These are phyloP conservation scores for Backusella psychrophila DNA, from an alignment of 192 early-diverging fungal genomes.

Conservation along the genomic window DNA sequence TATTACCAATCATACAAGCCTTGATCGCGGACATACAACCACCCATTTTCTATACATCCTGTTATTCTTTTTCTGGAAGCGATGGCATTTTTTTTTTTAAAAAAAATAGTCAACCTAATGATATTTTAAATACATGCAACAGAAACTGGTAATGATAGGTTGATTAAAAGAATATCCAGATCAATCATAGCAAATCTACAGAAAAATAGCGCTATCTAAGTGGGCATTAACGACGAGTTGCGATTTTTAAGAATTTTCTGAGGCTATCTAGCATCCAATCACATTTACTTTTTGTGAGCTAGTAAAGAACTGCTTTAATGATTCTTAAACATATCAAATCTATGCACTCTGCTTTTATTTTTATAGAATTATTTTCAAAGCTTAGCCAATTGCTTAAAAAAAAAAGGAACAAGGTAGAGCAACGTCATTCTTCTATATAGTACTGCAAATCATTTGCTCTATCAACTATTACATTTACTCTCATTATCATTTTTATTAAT, in stretches of 20 bases:
- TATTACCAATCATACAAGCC: not conserved
- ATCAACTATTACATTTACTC: not conserved
- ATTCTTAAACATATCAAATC: not conserved
- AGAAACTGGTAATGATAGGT: not conserved
- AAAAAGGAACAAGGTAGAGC: not conserved
- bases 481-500: not conserved
- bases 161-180: not conserved
- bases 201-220: not conserved
- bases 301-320: not conserved
- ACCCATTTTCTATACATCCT: not conserved
- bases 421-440: not conserved
- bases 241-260: not conserved
- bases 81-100: not conserved
- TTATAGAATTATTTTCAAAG: not conserved
- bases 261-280: not conserved
- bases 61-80: not conserved
- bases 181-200: not conserved
- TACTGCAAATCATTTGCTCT: not conserved
- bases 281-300: not conserved
- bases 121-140: not conserved
- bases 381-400: not conserved
- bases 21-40: not conserved
- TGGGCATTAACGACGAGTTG: not conserved
- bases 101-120: not conserved
- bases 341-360: not conserved